phyloP scores from a whole-genome alignment of 1,139 yeast genomes.

The Geotrichum candidum region DNA sequence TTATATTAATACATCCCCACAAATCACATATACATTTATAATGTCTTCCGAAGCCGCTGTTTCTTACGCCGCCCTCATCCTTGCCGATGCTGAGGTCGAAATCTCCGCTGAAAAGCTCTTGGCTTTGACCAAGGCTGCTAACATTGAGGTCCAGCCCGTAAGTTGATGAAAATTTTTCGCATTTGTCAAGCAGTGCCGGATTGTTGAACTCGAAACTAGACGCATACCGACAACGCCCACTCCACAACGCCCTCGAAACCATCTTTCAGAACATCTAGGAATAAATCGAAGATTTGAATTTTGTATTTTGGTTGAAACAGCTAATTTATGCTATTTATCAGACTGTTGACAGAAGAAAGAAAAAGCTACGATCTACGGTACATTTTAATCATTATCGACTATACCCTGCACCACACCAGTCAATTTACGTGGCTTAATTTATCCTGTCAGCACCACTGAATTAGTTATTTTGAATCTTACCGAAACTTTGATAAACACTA shows the following conservation, averaged over 20 bases:
- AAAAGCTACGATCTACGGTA: not conserved
- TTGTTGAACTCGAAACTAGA: not conserved
- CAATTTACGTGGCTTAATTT: not conserved
- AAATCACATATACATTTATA: conserved; percentile 16
- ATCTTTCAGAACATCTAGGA: not conserved
- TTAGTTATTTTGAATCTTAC: not conserved
- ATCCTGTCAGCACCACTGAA: no score
- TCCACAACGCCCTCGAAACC: not conserved
- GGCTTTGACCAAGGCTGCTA: conserved; percentile 81
- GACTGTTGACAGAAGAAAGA: not conserved
- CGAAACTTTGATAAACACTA: not conserved
- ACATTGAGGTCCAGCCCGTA: conserved; percentile 72
- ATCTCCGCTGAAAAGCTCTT: conserved; percentile 83
- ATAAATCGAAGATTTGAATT: not conserved
- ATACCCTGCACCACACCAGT: not conserved
- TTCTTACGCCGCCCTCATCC: conserved; percentile 78
- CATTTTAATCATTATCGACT: not conserved
- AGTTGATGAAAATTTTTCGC: conserved; percentile 24
- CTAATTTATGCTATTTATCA: not conserved
- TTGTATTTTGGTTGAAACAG: not conserved
- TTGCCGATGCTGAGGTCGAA: conserved; percentile 93
- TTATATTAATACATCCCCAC: not conserved
- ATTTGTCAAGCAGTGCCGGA: not conserved
- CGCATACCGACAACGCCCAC: not conserved
- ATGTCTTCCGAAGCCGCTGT: conserved; percentile 38